Evolutionary conservation across 805 yeast species (phyloP).

Genomic region (Candida hungchunana): DNA sequence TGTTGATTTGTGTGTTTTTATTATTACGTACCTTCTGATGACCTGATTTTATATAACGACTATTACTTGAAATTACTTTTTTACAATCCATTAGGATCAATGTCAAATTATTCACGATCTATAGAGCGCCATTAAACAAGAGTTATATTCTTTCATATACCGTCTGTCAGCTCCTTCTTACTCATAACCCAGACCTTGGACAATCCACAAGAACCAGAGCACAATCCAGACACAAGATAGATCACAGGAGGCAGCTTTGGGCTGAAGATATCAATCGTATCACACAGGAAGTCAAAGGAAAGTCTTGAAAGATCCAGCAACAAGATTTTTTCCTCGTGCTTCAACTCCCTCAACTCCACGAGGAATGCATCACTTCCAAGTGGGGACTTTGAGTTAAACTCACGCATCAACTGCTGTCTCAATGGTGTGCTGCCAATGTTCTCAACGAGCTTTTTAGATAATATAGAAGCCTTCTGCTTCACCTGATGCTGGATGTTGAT

Average conservation of each 20-base stretch:
- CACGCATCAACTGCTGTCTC: slow-evolving; percentile 29
- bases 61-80: not conserved
- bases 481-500: slow-evolving; percentile 58
- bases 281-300: slow-evolving; percentile 44
- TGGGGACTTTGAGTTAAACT: slow-evolving; percentile 24
- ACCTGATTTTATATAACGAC: slow-evolving; percentile 3
- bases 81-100: too few relatives aligned
- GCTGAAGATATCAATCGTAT: slow-evolving; percentile 42
- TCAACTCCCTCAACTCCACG: slow-evolving; percentile 30
- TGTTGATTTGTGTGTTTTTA: too few relatives aligned
- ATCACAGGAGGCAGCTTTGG: slow-evolving; percentile 27
- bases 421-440: slow-evolving; percentile 25
- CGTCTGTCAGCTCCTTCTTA: slow-evolving; percentile 15
- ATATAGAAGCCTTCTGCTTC: slow-evolving; percentile 45
- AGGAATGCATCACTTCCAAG: slow-evolving; percentile 9
- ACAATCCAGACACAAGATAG: slow-evolving; percentile 20
- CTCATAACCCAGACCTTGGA: slow-evolving; percentile 25
- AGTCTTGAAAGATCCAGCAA: slow-evolving; percentile 39
- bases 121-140: not conserved
- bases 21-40: slow-evolving; percentile 1
- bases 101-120: too few relatives aligned
- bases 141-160: not conserved
- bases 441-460: slow-evolving; percentile 36
- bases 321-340: slow-evolving; percentile 33
- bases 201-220: slow-evolving; percentile 24